Base-by-base conservation (phyloP, 768 basidiomycete species). In the Tulasnella calospora region DNA sequence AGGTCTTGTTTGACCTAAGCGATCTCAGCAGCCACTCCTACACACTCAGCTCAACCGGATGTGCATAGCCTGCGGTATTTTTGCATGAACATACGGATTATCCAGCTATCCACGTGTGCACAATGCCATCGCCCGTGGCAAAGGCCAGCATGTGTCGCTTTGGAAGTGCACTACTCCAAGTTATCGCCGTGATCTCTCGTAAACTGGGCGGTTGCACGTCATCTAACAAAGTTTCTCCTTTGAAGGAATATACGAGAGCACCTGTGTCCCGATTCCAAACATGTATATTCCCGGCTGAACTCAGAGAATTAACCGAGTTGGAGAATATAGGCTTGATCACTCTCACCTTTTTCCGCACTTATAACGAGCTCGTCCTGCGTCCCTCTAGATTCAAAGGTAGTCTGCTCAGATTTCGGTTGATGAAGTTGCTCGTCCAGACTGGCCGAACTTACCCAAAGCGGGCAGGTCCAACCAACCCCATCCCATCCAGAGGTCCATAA, bases 181-280 rank as follows among this genome's bases (percentile, higher is more conserved):
- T 91, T 55, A 94, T 88, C 79, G 91, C 92, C 12, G 94, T 94
- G 79, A 94, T 82, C 82, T 94, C 92, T 44, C 44, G 44, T 44
- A 17, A 44, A 4, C 44, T 17, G 13, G 44, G 44, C 6, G 85
- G 85, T 3, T 89, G 88, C 38, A 88, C 87, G 19, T 85, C 86
- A 81, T 90, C 91, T 40, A 57, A 46, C 3, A 44, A 17, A 38
- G n/a, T 71, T 67, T 71, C 77, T 21, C 33, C 75, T 19, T 88
- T 89, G 80, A 95, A 87, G 80, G 90, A 88, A 79, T 93, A 92
- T 3, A 95, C 85, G 1, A 93, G 85, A 10, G 71, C 23, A 7
- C 89, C 94, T 12, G 92, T 92, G 84, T 94, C 92, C 79, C 90
- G 89, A 81, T 95, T 94, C 94, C 94, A 95, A 19, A 94, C 92